Evolutionary conservation across 345 rosid species (phyloP).

Genomic region (Eucalyptus coolabah): DNA sequence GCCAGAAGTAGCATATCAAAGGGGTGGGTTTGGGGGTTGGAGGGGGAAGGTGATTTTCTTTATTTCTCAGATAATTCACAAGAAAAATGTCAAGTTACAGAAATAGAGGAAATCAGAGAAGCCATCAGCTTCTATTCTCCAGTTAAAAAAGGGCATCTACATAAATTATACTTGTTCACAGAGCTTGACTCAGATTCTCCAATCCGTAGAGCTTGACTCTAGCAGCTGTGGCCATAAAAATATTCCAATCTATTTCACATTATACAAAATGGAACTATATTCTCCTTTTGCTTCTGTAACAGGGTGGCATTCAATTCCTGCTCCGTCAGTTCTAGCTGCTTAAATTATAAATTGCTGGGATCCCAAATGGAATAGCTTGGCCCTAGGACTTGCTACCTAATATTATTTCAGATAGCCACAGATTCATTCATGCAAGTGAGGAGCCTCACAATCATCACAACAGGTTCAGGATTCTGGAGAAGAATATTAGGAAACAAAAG

Average conservation of each 20-base stretch:
- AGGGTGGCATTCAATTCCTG: background rate
- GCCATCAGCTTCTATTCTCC: background rate
- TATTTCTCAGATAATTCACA: background rate
- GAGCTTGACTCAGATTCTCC: background rate
- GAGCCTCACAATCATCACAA: background rate
- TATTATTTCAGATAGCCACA: background rate
- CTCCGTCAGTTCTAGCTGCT: background rate
- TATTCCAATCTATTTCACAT: background rate
- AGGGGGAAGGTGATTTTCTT: background rate
- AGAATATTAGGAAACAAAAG: background rate
- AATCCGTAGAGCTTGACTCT: background rate
- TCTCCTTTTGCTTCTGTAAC: background rate
- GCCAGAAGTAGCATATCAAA: background rate
- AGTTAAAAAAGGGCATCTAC: background rate
- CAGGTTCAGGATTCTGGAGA: background rate
- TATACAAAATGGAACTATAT: background rate
- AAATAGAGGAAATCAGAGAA: background rate
- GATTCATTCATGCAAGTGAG: background rate
- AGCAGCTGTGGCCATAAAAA: background rate
- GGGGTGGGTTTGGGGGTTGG: background rate
- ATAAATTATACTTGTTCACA: background rate
- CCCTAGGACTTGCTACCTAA: background rate
- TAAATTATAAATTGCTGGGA: background rate
- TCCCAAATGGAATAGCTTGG: background rate
- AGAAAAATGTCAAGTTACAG: background rate